Base-by-base conservation (phyloP, 2,329 filamentous ascomycete species). In the Blastomyces percursus region DNA sequence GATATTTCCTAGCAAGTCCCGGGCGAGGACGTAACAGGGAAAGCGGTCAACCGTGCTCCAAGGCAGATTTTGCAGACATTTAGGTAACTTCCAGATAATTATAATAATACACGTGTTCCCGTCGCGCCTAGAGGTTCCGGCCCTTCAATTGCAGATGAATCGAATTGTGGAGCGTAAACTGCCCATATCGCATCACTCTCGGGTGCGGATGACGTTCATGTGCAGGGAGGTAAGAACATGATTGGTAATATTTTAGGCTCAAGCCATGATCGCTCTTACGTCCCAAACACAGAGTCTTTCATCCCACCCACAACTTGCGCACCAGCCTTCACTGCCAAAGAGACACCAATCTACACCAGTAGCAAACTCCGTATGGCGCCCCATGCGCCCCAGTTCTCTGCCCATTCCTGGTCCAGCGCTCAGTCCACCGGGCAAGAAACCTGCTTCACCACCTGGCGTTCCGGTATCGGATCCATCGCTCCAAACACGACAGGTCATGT, bases 281-380 rank as follows among this genome's bases (percentile, higher is more conserved):
- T 99, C 94, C 93, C 93, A 99, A 6, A 99, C 84, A 69, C 95
- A 79, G 12, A 99, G 82, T 69, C 86, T 83, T 78, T 96, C 91
- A 71, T 99, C 94, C 94, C 94, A 99, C 0, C 91, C 92, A 1
- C 89, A 90, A 66, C 90, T 95, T 1, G 94, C 92, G 68, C 92
- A 92, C 94, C 94, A 99, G 5, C 94, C 94, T 66, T 96, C 92
- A 30, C 86, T 88, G 4, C 94, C 94, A 75, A 99, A 99, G 54
- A 99, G 76, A 76, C 94, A 99, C 94, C 95, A 99, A 74, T 99
- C 94, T 0, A 97, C 89, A 8, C 94, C 94, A 3, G 91, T 96
- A 11, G 89, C 91, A 70, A 99, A 99, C 77, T 99, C 94, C 0
- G 93, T 96, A 74, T 99, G 94, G 21, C 86, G 79, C 63, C 90